Evolutionary conservation across 371 early-diverging fungal genomes (phyloP), one percentile per base, ranked within the genome.

Genomic region (Choanephora cucurbitarum): DNA sequence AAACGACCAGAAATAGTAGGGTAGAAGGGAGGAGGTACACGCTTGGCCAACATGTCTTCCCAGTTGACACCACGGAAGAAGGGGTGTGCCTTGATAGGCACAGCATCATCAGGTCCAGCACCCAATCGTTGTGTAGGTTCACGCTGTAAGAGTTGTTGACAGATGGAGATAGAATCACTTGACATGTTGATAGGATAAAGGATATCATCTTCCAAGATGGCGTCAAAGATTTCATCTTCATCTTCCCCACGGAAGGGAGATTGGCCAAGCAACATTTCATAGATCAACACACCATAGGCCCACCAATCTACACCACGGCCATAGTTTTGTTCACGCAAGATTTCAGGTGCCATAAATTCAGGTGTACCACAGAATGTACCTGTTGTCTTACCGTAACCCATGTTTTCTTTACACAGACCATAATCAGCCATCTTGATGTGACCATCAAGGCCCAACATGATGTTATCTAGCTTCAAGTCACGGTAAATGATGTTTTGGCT

Each of bases 381-480:
- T 1, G 93, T 93, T 0, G 83, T 86, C 7, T 76, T 71, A 19
- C 78, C 73, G 33, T 68, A 71, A 44, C 73, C 66, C 78, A 84
- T 81, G 52, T 81, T 82, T 54, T 77, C 78, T 47, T 77, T 77
- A 55, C 78, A 77, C 9, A 77, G 55, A 61, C 99, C 99, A 77
- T 97, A 99, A 77, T 99, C 99, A 7, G 98, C 96, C 49, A 99
- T 85, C 80, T 98, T 98, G 73, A 99, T 90, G 64, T 99, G 99
- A 2, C 99, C 99, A 64, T 93, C 89, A 52, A 83, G 61, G 9
- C 91, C 65, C 31, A 79, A 42, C 72, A 79, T 54, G 28, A 79
- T 75, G 42, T 79, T 79, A 50, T 79, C 79, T 44, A 75, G 50
- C 44, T 79, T 79, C 47, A 79, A 49, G 57, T 79, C 79, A 61